Percentiles rank a stretch among this genome's conserved stretches.
Evolutionary conservation across 108 stramenopile genomes (phyloP).

Genomic region (Fistulifera solaris): DNA sequence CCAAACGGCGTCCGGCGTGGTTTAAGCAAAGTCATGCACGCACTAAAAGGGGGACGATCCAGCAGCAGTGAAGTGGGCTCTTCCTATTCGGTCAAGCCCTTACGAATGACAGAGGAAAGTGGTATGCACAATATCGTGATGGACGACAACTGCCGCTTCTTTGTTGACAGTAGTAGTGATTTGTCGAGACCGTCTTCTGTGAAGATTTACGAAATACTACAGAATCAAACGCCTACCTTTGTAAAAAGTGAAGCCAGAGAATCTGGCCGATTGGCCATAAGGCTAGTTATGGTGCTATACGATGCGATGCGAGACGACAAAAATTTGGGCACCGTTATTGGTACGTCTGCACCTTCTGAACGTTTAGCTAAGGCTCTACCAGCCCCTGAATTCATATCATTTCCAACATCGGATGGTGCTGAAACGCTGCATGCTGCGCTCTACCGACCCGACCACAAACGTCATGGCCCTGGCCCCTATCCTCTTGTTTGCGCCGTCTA

Average conservation of each 20-base stretch:
- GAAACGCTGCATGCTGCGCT: slow-evolving; percentile 69
- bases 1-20: slow-evolving; percentile 37
- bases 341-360: background rate
- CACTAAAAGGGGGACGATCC: slow-evolving; percentile 12
- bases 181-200: slow-evolving; percentile 40
- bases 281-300: slow-evolving; percentile 24
- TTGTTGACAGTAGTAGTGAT: slow-evolving; percentile 56
- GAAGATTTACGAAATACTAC: slow-evolving; percentile 29
- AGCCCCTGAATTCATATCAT: slow-evolving; percentile 45
- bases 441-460: slow-evolving; percentile 60
- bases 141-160: slow-evolving; percentile 42
- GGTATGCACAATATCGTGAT: slow-evolving; percentile 69
- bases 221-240: background rate
- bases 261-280: slow-evolving; percentile 6
- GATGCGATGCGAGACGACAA: slow-evolving; percentile 40
- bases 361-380: slow-evolving; percentile 20
- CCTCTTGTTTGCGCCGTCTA: slow-evolving; percentile 85
- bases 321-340: background rate
- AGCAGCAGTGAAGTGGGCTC: background rate
- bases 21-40: slow-evolving; percentile 46
- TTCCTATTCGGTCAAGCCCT: slow-evolving; percentile 12
- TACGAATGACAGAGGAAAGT: slow-evolving; percentile 37
- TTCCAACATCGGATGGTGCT: slow-evolving; percentile 46
- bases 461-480: slow-evolving; percentile 75
- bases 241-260: background rate